Evolutionary conservation across 257 asterid genomes (phyloP).

Genomic region (Solanum microdontum): DNA sequence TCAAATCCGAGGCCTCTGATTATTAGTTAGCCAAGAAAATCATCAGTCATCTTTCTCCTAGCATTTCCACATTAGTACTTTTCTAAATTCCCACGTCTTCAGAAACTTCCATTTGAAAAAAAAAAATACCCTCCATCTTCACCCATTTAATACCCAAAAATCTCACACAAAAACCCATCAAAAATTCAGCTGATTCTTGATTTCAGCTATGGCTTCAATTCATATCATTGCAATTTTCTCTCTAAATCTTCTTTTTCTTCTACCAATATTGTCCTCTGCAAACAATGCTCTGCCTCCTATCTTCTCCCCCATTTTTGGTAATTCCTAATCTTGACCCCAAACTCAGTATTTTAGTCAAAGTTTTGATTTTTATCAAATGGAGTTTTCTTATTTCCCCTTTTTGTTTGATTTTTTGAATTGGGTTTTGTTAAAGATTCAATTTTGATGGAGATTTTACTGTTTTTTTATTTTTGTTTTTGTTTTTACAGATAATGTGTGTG

Average conservation of each 20-base stretch:
- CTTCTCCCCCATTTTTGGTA: slow-evolving; percentile 33
- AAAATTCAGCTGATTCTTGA: background rate
- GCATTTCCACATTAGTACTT: background rate
- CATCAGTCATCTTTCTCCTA: background rate
- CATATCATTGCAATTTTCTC: slow-evolving; percentile 9
- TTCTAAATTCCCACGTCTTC: background rate
- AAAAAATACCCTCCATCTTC: background rate
- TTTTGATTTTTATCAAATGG: background rate
- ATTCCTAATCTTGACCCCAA: background rate
- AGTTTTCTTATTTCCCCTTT: background rate
- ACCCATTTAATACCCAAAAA: background rate
- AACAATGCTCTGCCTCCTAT: slow-evolving; percentile 23
- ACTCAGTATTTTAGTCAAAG: background rate
- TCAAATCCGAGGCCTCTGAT: no score
- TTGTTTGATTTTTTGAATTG: background rate
- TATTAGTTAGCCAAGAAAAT: no score
- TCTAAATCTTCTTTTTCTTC: slow-evolving; percentile 14
- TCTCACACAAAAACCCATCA: background rate
- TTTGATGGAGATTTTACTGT: background rate
- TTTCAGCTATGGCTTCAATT: slow-evolving; percentile 27
- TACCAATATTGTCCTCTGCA: slow-evolving; percentile 10
- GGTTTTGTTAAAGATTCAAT: background rate
- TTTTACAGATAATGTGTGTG: slow-evolving; percentile 27
- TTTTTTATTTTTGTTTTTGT: background rate
- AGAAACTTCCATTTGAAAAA: slow-evolving; percentile 1